Evolutionary conservation across 345 rosid species (phyloP), one percentile per base, ranked within the genome.

Genomic region (Gynandropsis gynandra): DNA sequence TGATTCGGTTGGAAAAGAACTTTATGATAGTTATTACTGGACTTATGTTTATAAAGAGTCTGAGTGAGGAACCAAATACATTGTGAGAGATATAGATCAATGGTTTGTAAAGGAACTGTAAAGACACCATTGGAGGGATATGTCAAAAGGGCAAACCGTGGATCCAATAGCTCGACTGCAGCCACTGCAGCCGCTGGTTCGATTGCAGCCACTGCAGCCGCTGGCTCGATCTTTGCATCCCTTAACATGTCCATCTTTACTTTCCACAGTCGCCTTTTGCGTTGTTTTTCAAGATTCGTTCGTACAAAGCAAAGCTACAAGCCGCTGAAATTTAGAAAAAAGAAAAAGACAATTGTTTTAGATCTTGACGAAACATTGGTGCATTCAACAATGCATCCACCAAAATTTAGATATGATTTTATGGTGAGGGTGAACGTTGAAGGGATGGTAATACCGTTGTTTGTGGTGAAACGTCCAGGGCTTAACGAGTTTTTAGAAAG

Each of bases 341-440:
- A 50, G 32, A 75, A 68, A 42, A 82, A 58, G 56, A 87, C 90
- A 0, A 71, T 85, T 8, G 60, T 82, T 75, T 88, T 92, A 29
- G 98, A 92, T 63, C 95, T 92, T 1, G 98, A 92, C 16, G 96
- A 92, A 68, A 92, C 96, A 1, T 61, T 87, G 42, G 69, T 87
- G 37, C 98, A 87, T 55, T 80, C 93, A 14, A 67, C 73, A 10
- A 59, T 83, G 7, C 82, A 76, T 62, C 96, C 86, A 7, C 93
- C 95, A 40, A 4, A 42, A 9, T 61, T 62, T 16, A 58, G n/a
- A 44, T 74, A 66, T 11, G 93, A 92, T 72, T 92, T 87, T 64
- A 18, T 64, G 1, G 87, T 87, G 8, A 70, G 64, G 70, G 79
- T 89, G 2, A 66, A 43, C 45, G 82, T 92, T 14, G 76, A 79